phyloP scores from a whole-genome alignment of 352 stramenopile genomes.

The Blastocystis sp. region DNA sequence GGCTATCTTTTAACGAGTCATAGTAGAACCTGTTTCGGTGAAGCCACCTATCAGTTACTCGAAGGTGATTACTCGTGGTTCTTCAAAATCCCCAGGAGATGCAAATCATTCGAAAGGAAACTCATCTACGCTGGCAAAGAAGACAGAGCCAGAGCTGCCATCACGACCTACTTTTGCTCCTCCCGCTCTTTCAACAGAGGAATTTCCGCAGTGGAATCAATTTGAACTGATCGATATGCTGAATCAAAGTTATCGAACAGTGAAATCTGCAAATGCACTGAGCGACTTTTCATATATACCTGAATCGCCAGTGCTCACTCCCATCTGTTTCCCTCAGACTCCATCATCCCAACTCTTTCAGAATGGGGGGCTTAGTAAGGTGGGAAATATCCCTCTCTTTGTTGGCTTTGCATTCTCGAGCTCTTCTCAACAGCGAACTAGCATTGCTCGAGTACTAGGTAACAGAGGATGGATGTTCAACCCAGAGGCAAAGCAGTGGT shows the following conservation, averaged over 20 bases:
- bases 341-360: neutral
- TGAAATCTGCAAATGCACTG: neutral
- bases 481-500: neutral
- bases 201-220: neutral
- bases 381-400: neutral
- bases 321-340: slow-evolving; percentile 27
- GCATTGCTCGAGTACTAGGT: neutral
- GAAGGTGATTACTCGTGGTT: neutral
- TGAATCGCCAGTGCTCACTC: neutral
- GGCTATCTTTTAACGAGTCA: neutral
- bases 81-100: neutral
- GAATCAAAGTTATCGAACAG: neutral
- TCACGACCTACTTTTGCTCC: neutral
- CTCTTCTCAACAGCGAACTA: neutral
- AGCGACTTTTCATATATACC: neutral
- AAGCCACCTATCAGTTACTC: slow-evolving; percentile 22
- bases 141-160: neutral
- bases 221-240: neutral
- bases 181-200: neutral
- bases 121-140: neutral
- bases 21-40: neutral
- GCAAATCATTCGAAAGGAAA: neutral
- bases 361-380: neutral
- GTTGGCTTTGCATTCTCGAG: slow-evolving; percentile 5
- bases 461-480: slow-evolving; percentile 38